Conservation (phyloP, 495 filamentous ascomycete genomes). For the Usnea hakonensis region DNA sequence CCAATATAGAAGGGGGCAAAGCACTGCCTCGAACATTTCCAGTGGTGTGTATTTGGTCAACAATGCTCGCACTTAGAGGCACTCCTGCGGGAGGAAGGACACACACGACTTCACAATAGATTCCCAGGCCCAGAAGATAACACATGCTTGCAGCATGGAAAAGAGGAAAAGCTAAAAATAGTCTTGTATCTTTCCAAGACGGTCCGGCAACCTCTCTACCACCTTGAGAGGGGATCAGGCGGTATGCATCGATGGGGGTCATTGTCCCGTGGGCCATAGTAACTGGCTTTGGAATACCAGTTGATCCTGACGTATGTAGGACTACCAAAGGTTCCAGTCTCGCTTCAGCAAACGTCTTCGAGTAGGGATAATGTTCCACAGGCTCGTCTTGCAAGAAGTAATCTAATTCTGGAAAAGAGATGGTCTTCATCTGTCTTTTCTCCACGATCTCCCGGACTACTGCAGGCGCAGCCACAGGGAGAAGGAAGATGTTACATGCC, state of each 20-base stretch:
- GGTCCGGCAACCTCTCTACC: neutral
- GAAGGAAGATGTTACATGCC: conserved; percentile 29
- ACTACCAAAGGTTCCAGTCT: conserved; percentile 27
- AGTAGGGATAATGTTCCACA: conserved; percentile 25
- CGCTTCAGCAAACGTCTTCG: conserved; percentile 29
- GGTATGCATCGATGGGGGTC: conserved; percentile 17
- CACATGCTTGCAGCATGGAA: conserved; percentile 12
- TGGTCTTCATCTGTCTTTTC: conserved; percentile 18
- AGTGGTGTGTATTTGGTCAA: neutral
- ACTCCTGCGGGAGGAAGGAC: conserved; percentile 6
- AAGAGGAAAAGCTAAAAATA: conserved; percentile 13
- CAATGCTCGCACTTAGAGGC: conserved; percentile 8
- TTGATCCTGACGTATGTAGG: conserved; percentile 40
- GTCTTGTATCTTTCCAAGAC: conserved; percentile 8
- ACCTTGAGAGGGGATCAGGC: conserved; percentile 4
- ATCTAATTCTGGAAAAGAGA: conserved; percentile 19
- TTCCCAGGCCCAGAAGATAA: neutral
- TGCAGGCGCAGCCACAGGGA: neutral
- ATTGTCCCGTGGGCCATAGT: conserved; percentile 29
- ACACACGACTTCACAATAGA: conserved; percentile 6
- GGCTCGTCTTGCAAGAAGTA: conserved; percentile 17
- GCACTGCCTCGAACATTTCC: conserved; percentile 1
- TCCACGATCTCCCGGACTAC: conserved; percentile 1
- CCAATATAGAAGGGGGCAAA: conserved; percentile 10
- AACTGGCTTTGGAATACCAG: conserved; percentile 39